Evolutionary conservation across 2,329 filamentous ascomycete genomes (phyloP), one percentile per base, ranked within the genome.

Genomic region (Emergomyces orientalis): DNA sequence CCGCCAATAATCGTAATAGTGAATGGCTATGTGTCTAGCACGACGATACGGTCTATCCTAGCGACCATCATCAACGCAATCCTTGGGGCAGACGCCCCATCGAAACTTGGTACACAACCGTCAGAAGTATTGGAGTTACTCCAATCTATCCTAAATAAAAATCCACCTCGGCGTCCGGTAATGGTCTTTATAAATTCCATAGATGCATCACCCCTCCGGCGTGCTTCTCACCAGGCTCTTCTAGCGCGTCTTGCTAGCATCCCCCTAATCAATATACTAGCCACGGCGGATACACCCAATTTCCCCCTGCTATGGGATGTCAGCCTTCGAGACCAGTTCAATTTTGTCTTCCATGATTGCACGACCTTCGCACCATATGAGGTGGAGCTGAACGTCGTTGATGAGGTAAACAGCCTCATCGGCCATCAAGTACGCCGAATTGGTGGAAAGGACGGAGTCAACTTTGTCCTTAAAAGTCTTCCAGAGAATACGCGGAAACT

Each of bases 291-390:
- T 76, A 91, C 90, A 9, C 91, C 92, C 7, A 90, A 89, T 69
- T 96, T 96, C 71, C 80, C 90, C 0, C 77, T 97, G 1, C 82
- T 97, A 59, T 99, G 93, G 92, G 91, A 97, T 75, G 87, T 90
- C 61, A 87, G 87, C 62, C 81, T 92, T n/a, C 88, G 89, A 56
- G 88, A 90, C 19, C 85, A 89, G 34, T 90, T 92, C 76, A 89
- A 89, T 73, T 92, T 97, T 68, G 79, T 91, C 34, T 97, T 95
- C 76, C 94, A 99, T 77, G 92, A 99, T 77, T 88, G 88, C 70
- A 97, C 94, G 0, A 97, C 94, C 0, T 97, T 96, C 71, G 81
- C 84, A 0, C 82, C 90, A 0, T 90, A 89, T 69, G 80, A 82
- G 13, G 81, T 83, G 2, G 91, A 96, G 73, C 78, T 91, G 8